phyloP scores from a whole-genome alignment of 306 rosid species.

The Glycyrrhiza uralensis region DNA sequence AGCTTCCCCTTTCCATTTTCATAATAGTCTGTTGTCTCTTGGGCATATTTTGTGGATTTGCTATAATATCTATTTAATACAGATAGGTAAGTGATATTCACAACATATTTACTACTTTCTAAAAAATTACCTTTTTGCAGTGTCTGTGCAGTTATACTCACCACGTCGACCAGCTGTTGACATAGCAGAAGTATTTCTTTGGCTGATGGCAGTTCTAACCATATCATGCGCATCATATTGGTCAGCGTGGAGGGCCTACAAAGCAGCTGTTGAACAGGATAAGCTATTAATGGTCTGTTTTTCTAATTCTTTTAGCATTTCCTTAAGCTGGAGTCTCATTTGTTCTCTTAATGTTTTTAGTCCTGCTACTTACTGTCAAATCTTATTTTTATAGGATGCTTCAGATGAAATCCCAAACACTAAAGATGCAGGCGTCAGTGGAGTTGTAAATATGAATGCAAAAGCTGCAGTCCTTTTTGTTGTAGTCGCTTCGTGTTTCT shows the following conservation, averaged over 20 bases:
- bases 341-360: not conserved
- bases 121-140: slow-evolving; percentile 41
- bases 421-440: slow-evolving; percentile 34
- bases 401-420: slow-evolving; percentile 51
- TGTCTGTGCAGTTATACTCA: slow-evolving; percentile 90
- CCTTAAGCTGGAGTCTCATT: not conserved
- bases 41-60: slow-evolving; percentile 10
- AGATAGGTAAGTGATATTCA: not conserved
- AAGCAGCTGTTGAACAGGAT: slow-evolving; percentile 71
- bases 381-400: slow-evolving; percentile 57
- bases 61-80: not conserved
- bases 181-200: slow-evolving; percentile 89
- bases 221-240: slow-evolving; percentile 91
- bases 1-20: slow-evolving; percentile 14
- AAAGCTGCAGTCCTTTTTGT: slow-evolving; percentile 80
- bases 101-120: not conserved
- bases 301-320: slow-evolving; percentile 11
- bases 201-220: slow-evolving; percentile 94
- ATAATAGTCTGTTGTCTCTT: not conserved
- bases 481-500: slow-evolving; percentile 75
- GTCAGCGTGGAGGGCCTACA: slow-evolving; percentile 90
- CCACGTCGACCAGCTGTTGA: slow-evolving; percentile 80
- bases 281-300: slow-evolving; percentile 64
- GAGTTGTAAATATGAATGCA: slow-evolving; percentile 72
- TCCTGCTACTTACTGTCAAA: not conserved